Conservation (phyloP, 805 yeast species). For the Yamadazyma takamatsuzukensis region DNA sequence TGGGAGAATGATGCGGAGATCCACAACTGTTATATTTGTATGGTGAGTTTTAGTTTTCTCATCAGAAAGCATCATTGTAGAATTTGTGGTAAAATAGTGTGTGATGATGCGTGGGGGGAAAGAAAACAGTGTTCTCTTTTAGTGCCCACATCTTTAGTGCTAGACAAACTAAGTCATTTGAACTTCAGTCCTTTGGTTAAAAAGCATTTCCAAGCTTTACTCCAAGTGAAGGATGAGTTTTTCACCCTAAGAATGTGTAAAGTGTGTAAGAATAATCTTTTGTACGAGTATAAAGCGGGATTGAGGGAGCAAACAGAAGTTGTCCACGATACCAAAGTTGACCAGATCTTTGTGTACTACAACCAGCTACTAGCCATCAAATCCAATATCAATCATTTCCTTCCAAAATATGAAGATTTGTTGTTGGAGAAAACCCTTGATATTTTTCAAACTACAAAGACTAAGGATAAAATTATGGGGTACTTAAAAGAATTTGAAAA, state of each 20-base stretch:
- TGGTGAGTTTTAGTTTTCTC: constrained; percentile 50
- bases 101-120: constrained; percentile 54
- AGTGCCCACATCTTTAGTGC: constrained; percentile 49
- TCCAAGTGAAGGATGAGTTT: constrained; percentile 3
- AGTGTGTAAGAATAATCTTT: constrained; percentile 61
- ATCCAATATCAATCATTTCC: constrained; percentile 5
- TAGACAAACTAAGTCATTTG: constrained; percentile 34
- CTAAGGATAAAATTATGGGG: constrained; percentile 10
- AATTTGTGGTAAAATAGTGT: constrained; percentile 77
- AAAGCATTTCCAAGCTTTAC: constrained; percentile 14
- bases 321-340: neutral
- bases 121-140: constrained; percentile 64
- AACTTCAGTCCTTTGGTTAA: constrained; percentile 27
- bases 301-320: neutral
- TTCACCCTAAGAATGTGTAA: constrained; percentile 41
- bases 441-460: constrained; percentile 4
- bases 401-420: constrained; percentile 7
- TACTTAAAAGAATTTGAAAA: constrained; percentile 31
- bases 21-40: constrained; percentile 62
- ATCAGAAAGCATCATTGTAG: constrained; percentile 88
- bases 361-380: constrained; percentile 8
- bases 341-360: constrained; percentile 8
- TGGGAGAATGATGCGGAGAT: constrained; percentile 57
- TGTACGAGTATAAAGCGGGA: constrained; percentile 43
- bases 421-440: constrained; percentile 1